phyloP scores from a whole-genome alignment of 2,329 filamentous ascomycete species.

The Madurella mycetomatis region DNA sequence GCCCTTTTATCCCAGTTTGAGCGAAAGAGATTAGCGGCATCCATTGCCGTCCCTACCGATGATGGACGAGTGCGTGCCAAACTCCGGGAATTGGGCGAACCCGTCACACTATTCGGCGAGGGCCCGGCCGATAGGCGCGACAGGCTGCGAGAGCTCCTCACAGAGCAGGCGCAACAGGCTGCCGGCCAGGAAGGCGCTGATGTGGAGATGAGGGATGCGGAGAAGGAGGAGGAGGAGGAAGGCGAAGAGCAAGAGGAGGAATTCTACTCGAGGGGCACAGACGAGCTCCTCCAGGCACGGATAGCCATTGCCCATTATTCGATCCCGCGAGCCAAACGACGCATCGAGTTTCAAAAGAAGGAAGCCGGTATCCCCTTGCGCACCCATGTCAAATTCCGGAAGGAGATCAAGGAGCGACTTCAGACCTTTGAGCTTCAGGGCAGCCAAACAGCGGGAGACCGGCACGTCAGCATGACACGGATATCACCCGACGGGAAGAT shows the following conservation, averaged over 20 bases:
- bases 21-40: slow-evolving; percentile 82
- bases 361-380: slow-evolving; percentile 81
- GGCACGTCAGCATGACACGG: slow-evolving; percentile 85
- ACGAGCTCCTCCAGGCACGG: slow-evolving; percentile 69
- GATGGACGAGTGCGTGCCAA: slow-evolving; percentile 78
- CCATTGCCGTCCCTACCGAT: slow-evolving; percentile 89
- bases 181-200: slow-evolving; percentile 53
- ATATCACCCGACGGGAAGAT: slow-evolving; percentile 82
- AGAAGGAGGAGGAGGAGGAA: slow-evolving; percentile 54
- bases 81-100: slow-evolving; percentile 84
- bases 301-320: slow-evolving; percentile 79
- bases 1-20: slow-evolving; percentile 85
- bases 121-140: slow-evolving; percentile 81
- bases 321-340: slow-evolving; percentile 72
- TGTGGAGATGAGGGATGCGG: slow-evolving; percentile 56
- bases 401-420: slow-evolving; percentile 78
- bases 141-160: slow-evolving; percentile 75
- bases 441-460: slow-evolving; percentile 85
- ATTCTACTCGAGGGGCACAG: slow-evolving; percentile 83
- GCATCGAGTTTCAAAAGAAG: slow-evolving; percentile 70
- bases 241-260: slow-evolving; percentile 76
- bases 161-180: slow-evolving; percentile 63
- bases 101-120: slow-evolving; percentile 91
- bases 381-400: slow-evolving; percentile 89
- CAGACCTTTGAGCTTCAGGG: slow-evolving; percentile 85